These are phyloP conservation scores for Xylaria palmicola DNA, from an alignment of 495 filamentous ascomycete species.

Conservation along the genomic window DNA sequence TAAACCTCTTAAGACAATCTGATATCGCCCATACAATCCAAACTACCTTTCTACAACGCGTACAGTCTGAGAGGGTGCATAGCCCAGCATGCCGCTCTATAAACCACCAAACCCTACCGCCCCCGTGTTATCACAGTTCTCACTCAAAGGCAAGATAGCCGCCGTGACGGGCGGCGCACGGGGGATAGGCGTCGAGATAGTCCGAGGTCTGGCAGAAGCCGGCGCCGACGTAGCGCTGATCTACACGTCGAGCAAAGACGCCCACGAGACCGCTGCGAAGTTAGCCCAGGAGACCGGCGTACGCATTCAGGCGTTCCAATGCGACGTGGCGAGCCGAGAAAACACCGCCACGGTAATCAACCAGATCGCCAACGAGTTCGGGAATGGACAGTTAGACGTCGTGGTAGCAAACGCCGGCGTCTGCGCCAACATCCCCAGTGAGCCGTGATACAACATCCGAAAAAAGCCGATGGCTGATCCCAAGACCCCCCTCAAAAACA, in stretches of 20 bases:
- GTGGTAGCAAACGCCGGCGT: slow-evolving; percentile 30
- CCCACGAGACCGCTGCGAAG: slow-evolving; percentile 47
- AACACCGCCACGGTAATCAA: slow-evolving; percentile 46
- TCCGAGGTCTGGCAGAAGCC: slow-evolving; percentile 39
- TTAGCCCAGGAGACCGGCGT: slow-evolving; percentile 54
- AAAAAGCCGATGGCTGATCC: background rate
- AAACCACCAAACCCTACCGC: slow-evolving; percentile 25
- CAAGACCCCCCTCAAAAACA: no score
- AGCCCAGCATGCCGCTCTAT: slow-evolving; percentile 25
- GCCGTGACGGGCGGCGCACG: slow-evolving; percentile 47
- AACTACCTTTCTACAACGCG: background rate
- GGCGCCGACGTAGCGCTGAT: slow-evolving; percentile 41
- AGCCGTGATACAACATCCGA: no score
- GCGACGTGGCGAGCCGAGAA: slow-evolving; percentile 54
- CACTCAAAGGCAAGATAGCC: slow-evolving; percentile 42
- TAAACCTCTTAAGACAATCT: no score
- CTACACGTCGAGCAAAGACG: slow-evolving; percentile 22
- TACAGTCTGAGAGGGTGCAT: background rate
- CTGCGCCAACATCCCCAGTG: slow-evolving; percentile 21
- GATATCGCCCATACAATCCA: no score
- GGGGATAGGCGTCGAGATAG: slow-evolving; percentile 41
- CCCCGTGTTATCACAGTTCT: slow-evolving; percentile 37
- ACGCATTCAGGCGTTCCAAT: slow-evolving; percentile 57
- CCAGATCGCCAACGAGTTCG: slow-evolving; percentile 42
- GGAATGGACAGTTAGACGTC: slow-evolving; percentile 40